Conservation (phyloP, 345 rosid genomes). For the Eucalyptus tenuipes region DNA sequence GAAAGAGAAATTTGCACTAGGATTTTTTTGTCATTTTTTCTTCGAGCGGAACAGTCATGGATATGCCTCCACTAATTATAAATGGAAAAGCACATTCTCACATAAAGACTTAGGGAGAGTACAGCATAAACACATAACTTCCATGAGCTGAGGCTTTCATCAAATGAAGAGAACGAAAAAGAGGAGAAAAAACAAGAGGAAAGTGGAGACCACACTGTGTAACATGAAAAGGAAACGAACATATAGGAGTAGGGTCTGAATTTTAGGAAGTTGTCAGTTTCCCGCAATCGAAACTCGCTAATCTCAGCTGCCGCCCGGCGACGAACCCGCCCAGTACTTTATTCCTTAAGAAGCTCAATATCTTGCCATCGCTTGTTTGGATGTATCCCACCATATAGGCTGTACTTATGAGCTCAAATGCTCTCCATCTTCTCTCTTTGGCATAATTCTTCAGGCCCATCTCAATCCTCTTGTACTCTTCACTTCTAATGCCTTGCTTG, state of each 20-base stretch:
- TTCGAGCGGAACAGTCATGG: neutral
- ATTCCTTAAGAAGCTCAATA: slow-evolving; percentile 11
- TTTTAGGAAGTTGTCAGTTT: neutral
- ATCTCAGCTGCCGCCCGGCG: neutral
- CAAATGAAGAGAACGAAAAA: neutral
- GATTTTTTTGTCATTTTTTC: neutral
- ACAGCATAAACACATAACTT: neutral
- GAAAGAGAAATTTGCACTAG: neutral
- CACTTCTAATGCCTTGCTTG: neutral
- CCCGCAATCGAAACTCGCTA: slow-evolving; percentile 19
- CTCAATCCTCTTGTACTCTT: slow-evolving; percentile 12
- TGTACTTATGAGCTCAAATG: slow-evolving; percentile 14
- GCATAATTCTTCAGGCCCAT: slow-evolving; percentile 11
- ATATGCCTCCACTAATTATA: too few relatives aligned
- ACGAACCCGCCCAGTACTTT: neutral
- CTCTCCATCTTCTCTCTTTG: slow-evolving; percentile 32
- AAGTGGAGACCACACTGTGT: neutral
- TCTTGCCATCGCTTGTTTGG: slow-evolving; percentile 2
- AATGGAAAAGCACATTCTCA: neutral
- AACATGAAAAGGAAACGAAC: neutral
- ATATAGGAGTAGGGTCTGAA: neutral
- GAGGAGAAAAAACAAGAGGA: neutral
- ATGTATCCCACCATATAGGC: slow-evolving; percentile 14
- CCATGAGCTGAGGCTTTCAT: neutral
- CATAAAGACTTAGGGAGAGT: neutral